Evolutionary conservation across 2,329 filamentous ascomycete species (phyloP).

Genomic region (Dendryphion nanum): DNA sequence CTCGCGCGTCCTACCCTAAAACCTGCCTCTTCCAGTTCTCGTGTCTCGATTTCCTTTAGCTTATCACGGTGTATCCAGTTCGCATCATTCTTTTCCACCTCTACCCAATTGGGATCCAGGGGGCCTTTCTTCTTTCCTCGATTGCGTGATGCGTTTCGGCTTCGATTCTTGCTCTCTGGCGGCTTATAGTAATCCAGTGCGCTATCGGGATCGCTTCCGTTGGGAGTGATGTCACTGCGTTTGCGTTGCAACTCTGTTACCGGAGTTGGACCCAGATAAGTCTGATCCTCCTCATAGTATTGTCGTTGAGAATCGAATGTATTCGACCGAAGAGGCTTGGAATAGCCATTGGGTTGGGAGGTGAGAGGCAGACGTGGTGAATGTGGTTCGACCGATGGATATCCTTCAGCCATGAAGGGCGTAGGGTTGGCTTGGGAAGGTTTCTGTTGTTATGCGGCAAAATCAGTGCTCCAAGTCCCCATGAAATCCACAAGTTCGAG

Average conservation of each 20-base stretch:
- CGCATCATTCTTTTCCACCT: constrained; percentile 53
- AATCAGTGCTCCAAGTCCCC: no score
- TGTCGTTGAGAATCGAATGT: constrained; percentile 30
- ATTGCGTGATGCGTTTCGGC: constrained; percentile 14
- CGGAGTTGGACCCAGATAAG: constrained; percentile 33
- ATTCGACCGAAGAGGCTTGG: constrained; percentile 27
- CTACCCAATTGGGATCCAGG: constrained; percentile 18
- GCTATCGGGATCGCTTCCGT: constrained; percentile 47
- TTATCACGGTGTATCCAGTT: constrained; percentile 89
- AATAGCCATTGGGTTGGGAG: constrained; percentile 34
- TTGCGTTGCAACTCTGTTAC: constrained; percentile 40
- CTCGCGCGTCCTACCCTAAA: constrained; percentile 55
- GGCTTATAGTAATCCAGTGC: constrained; percentile 46
- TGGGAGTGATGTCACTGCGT: constrained; percentile 41
- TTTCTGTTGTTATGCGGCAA: no score
- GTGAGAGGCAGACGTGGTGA: constrained; percentile 32
- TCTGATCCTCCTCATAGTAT: constrained; percentile 21
- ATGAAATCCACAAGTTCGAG: no score
- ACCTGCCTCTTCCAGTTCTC: constrained; percentile 76
- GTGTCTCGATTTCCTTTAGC: constrained; percentile 75
- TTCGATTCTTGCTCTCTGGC: constrained; percentile 11
- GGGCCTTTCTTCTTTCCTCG: constrained; percentile 34
- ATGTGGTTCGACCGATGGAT: constrained; percentile 21
- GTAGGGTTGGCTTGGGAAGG: constrained; percentile 26
- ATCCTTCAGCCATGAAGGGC: constrained; percentile 37